Base-by-base conservation (phyloP, 495 filamentous ascomycete species). In the Pyrenopolyporus hunteri region DNA sequence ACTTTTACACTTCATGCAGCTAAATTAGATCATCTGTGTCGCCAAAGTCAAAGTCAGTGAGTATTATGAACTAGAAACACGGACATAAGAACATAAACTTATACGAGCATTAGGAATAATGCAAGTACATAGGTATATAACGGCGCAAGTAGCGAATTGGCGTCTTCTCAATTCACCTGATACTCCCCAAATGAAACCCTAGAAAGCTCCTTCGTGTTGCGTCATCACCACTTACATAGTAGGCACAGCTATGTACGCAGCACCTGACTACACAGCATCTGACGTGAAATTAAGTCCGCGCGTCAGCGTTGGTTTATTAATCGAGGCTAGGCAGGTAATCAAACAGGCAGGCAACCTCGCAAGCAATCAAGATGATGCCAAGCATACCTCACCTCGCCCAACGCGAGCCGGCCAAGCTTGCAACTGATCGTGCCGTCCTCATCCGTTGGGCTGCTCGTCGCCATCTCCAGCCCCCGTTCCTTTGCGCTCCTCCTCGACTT, bases 401-500 rank as follows among this genome's bases (percentile, higher is more conserved):
- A 31, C 13, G 37, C 9, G 40, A 55, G 49, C 37, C 25, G 36
- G 33, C 16, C 6, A 25, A 28, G 26, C 42, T n/a, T 2, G 11
- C 29, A 45, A 26, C 11, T 39, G 29, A 16, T 23, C n/a, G 9
- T 19, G n/a, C 25, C 33, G 9, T 5, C 13, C 36, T 71, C 48
- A 71, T 59, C 69, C 69, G 36, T 71, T 71, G 2, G 69, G 69
- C 29, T 71, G 69, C 19, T 59, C 66, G n/a, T 58, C 66, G 7
- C 66, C 66, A 20, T 66, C 66, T 55, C 72, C 66, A 6, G 57
- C 52, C 17, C 66, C 67, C 47, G 73, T 76, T 10, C 75, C 75
- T 70, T 75, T 70, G 5, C 47, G 42, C 29, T 78, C 84, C 60
- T 86, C 86, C 6, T 89, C 88, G 13, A 80, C 82, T 73, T 90